Conservation (phyloP, 768 basidiomycete species). For the Boletus vinaceobasis region DNA sequence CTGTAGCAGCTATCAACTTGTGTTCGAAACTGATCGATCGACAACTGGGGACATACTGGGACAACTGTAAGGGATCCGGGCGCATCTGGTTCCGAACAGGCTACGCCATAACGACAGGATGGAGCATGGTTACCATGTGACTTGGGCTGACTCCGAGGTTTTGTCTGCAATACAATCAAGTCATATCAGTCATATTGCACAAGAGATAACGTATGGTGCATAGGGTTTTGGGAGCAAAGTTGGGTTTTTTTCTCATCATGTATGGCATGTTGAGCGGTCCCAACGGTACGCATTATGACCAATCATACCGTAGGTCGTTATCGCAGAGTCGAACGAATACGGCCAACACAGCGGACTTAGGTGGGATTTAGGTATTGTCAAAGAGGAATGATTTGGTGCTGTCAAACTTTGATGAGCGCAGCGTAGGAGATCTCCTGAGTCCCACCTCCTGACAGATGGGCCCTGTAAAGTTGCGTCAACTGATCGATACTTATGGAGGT, state of each 20-base stretch:
- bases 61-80: background rate
- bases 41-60: background rate
- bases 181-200: background rate
- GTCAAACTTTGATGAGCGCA: constrained; percentile 28
- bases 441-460: constrained; percentile 20
- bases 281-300: background rate
- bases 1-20: background rate
- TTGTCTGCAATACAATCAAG: background rate
- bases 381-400: constrained; percentile 20
- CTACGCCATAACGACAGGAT: constrained; percentile 17
- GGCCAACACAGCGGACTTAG: constrained; percentile 16
- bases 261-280: background rate
- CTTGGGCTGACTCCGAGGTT: background rate
- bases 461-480: constrained; percentile 22
- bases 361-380: constrained; percentile 20
- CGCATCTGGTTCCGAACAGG: background rate
- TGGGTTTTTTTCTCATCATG: background rate
- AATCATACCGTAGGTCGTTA: constrained; percentile 5
- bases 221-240: background rate
- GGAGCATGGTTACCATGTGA: constrained; percentile 6
- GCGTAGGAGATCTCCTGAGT: constrained; percentile 2
- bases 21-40: background rate
- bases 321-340: constrained; percentile 9
- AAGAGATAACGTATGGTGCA: background rate
- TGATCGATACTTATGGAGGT: constrained; percentile 20